A percentile compares a stretch with the other conserved stretches of the same genome.
Evolutionary conservation across 78 protist genomes (phyloP).

Genomic region (Parvularia atlantis): DNA sequence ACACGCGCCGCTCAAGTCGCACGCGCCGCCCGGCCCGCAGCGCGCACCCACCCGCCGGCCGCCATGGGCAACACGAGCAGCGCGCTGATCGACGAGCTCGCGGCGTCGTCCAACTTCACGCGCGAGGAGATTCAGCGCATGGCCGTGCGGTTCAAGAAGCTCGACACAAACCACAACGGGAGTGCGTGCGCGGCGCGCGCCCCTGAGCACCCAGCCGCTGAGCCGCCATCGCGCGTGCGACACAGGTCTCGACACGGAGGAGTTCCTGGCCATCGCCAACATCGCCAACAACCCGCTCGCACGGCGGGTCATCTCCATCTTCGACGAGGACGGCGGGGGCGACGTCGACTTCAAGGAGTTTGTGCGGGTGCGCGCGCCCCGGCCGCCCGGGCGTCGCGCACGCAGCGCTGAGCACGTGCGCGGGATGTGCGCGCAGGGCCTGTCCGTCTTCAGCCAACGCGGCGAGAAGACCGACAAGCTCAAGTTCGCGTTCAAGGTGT

Average conservation of each 20-base stretch:
- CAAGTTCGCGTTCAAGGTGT: slow-evolving; percentile 64
- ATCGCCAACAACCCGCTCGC: slow-evolving; percentile 42
- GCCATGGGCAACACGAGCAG: too few species aligned
- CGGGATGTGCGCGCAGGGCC: background rate
- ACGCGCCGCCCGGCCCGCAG: too few species aligned
- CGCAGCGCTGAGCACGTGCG: too few species aligned
- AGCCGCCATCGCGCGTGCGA: too few species aligned
- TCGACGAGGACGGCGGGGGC: slow-evolving; percentile 62
- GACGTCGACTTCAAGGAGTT: slow-evolving; percentile 65
- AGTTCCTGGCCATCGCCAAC: background rate
- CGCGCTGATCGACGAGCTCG: too few species aligned
- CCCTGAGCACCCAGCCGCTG: background rate
- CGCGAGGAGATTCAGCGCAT: too few species aligned
- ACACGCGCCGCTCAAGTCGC: too few species aligned
- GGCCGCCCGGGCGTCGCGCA: background rate
- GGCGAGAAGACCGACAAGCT: background rate
- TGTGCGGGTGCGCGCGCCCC: background rate
- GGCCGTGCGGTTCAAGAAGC: background rate
- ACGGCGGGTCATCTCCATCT: slow-evolving; percentile 55
- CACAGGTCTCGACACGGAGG: background rate
- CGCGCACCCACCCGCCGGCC: too few species aligned
- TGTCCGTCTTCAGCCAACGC: background rate
- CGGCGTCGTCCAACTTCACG: too few species aligned
- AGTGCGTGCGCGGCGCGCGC: background rate
- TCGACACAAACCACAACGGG: background rate